Base-by-base conservation (phyloP, 805 yeast species). In the Candida michaelii region DNA sequence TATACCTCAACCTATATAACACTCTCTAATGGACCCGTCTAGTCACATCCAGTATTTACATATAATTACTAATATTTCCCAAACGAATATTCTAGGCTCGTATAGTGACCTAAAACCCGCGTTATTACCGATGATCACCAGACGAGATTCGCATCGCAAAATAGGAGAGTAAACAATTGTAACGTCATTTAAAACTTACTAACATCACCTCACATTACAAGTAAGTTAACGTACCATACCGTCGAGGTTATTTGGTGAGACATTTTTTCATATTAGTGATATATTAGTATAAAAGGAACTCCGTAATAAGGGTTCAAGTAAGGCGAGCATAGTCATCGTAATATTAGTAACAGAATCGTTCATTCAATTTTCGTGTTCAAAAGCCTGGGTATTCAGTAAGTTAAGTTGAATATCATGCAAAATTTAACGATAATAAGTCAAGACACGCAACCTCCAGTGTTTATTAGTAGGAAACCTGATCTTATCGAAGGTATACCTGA, bases 401-500 rank as follows among this genome's bases (percentile, higher is more conserved):
- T n/a, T n/a, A n/a, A n/a, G n/a, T n/a, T n/a, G n/a, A 11, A 15
- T 12, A 30, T 5, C n/a, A 32, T 17, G 38, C 32, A 27, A 30
- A 31, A 24, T 23, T 21, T 31, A 24, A 41, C 44, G 2, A 13
- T 19, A 16, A 41, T 41, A 23, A 35, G 40, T 16, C 40, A 35
- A 31, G 44, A 35, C 3, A 12, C 25, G 1, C 2, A 10, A 12
- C 44, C 44, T 3, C 27, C 30, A 6, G 36, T 41, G 7, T 30
- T 30, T 13, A 35, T 41, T 11, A 41, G 36, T 18, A 29, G 27
- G 30, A 69, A 71, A 49, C 64, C 70, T 2, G 58, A 66, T 38
- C 69, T 86, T 27, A 62, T 87, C 1, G 57, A 74, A 2, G 85
- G 84, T 27, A 61, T 86, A 36, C 77, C 86, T 9, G 97, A 90